These are phyloP conservation scores for Leptographium wingfieldii DNA, from an alignment of 2,329 filamentous ascomycete genomes.

Conservation along the genomic window DNA sequence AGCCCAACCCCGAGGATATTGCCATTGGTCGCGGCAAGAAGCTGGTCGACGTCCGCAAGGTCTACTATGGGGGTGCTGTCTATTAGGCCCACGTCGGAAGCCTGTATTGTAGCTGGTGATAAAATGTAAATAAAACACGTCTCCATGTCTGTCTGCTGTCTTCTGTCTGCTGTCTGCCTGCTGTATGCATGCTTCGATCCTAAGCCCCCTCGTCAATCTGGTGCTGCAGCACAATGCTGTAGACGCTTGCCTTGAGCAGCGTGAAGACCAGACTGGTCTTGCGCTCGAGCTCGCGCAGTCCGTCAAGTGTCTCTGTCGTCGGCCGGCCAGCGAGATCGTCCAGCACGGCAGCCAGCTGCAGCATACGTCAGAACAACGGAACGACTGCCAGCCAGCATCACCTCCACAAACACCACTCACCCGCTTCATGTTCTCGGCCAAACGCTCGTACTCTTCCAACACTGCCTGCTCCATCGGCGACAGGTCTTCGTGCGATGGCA, in stretches of 20 bases:
- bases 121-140: neutral
- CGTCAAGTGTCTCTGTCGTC: slow-evolving; percentile 72
- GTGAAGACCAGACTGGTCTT: slow-evolving; percentile 95
- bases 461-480: slow-evolving; percentile 84
- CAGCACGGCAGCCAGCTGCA: slow-evolving; percentile 44
- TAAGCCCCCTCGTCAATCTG: slow-evolving; percentile 59
- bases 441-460: slow-evolving; percentile 78
- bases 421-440: slow-evolving; percentile 85
- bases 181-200: no score
- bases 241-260: slow-evolving; percentile 92
- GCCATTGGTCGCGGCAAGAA: slow-evolving; percentile 86
- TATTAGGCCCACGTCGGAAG: slow-evolving; percentile 26
- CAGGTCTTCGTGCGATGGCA: slow-evolving; percentile 32
- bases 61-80: slow-evolving; percentile 81
- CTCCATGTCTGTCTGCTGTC: slow-evolving; percentile 12
- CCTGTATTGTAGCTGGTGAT: no score
- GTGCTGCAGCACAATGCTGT: slow-evolving; percentile 96
- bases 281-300: slow-evolving; percentile 74
- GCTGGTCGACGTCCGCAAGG: slow-evolving; percentile 88
- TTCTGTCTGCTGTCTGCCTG: slow-evolving; percentile 24
- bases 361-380: neutral
- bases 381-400: slow-evolving; percentile 30
- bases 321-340: slow-evolving; percentile 56
- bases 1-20: slow-evolving; percentile 80
- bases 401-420: slow-evolving; percentile 29